Base-by-base conservation (phyloP, 257 asterid species). In the Solanum stenotomum region DNA sequence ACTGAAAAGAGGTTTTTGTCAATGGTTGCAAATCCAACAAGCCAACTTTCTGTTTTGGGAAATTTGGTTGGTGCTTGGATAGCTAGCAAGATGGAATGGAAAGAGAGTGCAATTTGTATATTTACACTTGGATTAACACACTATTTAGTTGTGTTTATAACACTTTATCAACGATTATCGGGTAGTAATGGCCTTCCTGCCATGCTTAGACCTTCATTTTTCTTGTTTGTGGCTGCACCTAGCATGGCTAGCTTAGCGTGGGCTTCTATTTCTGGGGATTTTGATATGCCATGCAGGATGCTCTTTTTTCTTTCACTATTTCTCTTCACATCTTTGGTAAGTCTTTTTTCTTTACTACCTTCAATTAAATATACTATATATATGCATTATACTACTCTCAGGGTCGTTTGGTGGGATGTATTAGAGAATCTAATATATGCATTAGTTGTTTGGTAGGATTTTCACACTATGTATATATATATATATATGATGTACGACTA, bases 201-300 rank as follows among this genome's bases (percentile, higher is more conserved):
- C 1, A 87, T 49, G 89, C 90, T 92, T 18, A 88, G 93, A 25
- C 95, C 95, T 0, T 88, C 87, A 40, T 92, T 93, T 72, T 91
- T 90, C 85, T 67, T 91, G 87, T 91, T 93, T 65, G 92, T 91
- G 46, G 94, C 93, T 8, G 93, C 92, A 16, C 96, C 95, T 2
- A 91, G 93, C 78, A 88, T 89, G 33, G 96, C 91, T 8, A 89
- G 96, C 83, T 83, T 93, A 40, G 94, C 94, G 0, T 92, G 94
- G 95, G 87, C 89, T 87, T 87, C 94, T 15, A 91, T 93, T 38
- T 86, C 91, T 10, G 94, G 92, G 15, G 76, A 85, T 4, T 93
- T 92, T 70, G 93, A 83, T 31, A 84, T 86, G 44, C 88, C 92
- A 85, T 89, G 94, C 91, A 92, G 91, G 22, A 70, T 93, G 91